Evolutionary conservation across 495 filamentous ascomycete species (phyloP), one percentile per base, ranked within the genome.

Genomic region (Podospora pseudopauciseta): DNA sequence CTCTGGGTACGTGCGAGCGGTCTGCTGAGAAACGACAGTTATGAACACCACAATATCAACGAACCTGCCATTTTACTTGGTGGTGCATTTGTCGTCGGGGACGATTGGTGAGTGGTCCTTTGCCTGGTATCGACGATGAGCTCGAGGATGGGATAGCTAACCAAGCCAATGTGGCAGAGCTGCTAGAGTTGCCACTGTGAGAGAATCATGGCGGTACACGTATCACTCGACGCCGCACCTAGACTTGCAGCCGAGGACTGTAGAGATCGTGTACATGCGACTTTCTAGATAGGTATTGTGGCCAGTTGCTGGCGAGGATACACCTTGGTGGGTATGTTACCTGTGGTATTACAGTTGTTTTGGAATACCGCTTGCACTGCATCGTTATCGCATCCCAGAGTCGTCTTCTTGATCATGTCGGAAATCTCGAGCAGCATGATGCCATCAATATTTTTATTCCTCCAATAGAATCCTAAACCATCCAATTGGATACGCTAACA

Each of bases 11-110:
- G 9, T 16, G 2, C 6, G 49, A 59, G 0, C 30, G 39, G 56
- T 73, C 82, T 44, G 81, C 69, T 20, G 15, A 1, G 9, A 32
- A 13, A 3, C 18, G 66, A 63, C 27, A 86, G 85, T 67, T 91
- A 91, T 70, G 89, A 90, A 69, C 89, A 91, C 73, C 82, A 89
- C 68, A 86, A 72, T 60, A 81, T 91, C 63, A 67, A 88, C 0
- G 89, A 91, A 79, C 89, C 89, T n/a, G 89, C 89, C 0, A 90
- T 91, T 32, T 74, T 91, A 26, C 79, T 91, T 1, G 89, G 89
- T 28, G 87, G 89, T 54, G 85, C 86, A 15, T 91, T 91, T 67
- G 81, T 87, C 64, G 88, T 89, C 20, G 20, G 82, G 86, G 71
- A 75, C 83, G 19, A 73, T 74, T 5, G 69, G 71, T 64, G 23